These are phyloP conservation scores for Pythium periplocum DNA, from an alignment of 352 stramenopile species.

Conservation along the genomic window DNA sequence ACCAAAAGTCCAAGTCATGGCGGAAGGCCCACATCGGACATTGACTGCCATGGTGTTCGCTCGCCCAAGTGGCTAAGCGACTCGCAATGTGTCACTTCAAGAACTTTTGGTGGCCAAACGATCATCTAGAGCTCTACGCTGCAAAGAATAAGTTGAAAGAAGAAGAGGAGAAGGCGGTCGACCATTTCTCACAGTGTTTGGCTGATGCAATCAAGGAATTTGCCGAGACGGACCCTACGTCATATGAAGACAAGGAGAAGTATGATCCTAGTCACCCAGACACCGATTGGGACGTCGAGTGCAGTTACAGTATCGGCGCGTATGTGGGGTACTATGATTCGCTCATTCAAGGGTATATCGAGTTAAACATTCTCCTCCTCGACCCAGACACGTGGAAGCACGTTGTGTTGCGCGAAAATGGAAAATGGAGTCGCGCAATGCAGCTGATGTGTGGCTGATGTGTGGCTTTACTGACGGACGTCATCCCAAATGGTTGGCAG, in stretches of 20 bases:
- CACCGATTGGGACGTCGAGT: background rate
- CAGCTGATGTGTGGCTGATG: too few relatives aligned
- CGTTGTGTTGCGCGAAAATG: too few relatives aligned
- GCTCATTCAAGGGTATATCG: background rate
- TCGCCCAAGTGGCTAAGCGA: background rate
- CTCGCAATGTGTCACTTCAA: too few relatives aligned
- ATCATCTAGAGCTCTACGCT: background rate
- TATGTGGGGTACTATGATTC: background rate
- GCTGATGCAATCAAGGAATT: background rate
- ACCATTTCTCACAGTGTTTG: background rate
- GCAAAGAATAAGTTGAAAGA: background rate
- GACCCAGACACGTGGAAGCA: background rate
- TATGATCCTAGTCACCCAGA: background rate
- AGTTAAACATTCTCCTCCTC: background rate
- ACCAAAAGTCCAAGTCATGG: too few relatives aligned
- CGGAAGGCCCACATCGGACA: background rate
- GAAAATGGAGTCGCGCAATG: too few relatives aligned
- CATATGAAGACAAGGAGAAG: background rate
- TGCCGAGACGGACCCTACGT: background rate
- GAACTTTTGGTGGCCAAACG: background rate
- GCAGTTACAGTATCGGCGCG: background rate
- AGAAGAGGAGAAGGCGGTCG: background rate
- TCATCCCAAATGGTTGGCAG: background rate
- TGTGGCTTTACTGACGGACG: background rate
- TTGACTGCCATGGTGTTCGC: background rate